These are phyloP conservation scores for Trichomonascaceae sp. DNA, from an alignment of 1,139 yeast species.

Conservation along the genomic window DNA sequence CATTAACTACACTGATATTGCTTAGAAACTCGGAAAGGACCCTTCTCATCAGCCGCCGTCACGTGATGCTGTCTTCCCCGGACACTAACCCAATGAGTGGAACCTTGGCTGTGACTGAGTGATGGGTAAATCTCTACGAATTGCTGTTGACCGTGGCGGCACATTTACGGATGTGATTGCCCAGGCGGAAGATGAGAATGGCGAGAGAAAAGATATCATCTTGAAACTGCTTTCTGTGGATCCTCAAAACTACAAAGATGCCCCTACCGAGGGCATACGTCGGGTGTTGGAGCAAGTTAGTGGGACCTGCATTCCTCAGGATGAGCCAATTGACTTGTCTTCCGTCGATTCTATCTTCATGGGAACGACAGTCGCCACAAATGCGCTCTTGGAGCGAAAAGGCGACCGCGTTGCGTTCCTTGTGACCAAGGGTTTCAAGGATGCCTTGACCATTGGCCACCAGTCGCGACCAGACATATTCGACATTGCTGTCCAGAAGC, in stretches of 20 bases:
- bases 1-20: too few species aligned
- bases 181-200: slow-evolving; percentile 26
- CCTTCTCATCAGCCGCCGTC: too few species aligned
- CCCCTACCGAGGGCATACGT: slow-evolving; percentile 84
- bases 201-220: slow-evolving; percentile 31
- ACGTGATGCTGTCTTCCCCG: too few species aligned
- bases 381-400: slow-evolving; percentile 56
- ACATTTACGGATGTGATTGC: slow-evolving; percentile 75
- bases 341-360: slow-evolving; percentile 47
- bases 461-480: slow-evolving; percentile 64
- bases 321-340: slow-evolving; percentile 33
- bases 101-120: too few species aligned
- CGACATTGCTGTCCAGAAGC: slow-evolving; percentile 46
- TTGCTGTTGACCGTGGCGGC: slow-evolving; percentile 48
- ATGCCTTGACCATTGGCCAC: slow-evolving; percentile 52
- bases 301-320: slow-evolving; percentile 32
- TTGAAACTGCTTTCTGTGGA: slow-evolving; percentile 75
- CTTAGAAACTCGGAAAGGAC: too few species aligned
- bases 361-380: slow-evolving; percentile 78
- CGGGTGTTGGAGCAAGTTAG: slow-evolving; percentile 52
- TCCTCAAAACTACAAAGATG: slow-evolving; percentile 74
- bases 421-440: slow-evolving; percentile 55
- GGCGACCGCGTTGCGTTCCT: slow-evolving; percentile 53
- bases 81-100: too few species aligned
- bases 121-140: too few species aligned